Evolutionary conservation across 495 filamentous ascomycete species (phyloP).

Genomic region (Lichina pygmaea): DNA sequence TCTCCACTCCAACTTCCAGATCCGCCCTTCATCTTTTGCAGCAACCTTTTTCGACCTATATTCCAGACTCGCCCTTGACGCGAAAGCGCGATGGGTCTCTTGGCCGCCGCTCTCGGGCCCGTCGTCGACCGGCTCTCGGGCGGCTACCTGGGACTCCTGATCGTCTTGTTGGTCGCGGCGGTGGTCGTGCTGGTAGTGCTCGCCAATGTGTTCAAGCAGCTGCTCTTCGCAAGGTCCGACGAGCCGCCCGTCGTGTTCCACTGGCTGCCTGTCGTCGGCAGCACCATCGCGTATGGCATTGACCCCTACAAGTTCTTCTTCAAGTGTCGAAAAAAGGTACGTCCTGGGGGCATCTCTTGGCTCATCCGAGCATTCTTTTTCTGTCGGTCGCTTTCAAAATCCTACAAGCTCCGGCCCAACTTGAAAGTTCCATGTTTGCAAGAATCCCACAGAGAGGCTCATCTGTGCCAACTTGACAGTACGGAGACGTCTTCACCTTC

Average conservation of each 20-base stretch:
- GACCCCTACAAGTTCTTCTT: slow-evolving; percentile 37
- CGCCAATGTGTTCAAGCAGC: slow-evolving; percentile 14
- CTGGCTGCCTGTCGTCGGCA: slow-evolving; percentile 34
- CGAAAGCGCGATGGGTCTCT: slow-evolving; percentile 11
- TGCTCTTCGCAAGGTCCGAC: slow-evolving; percentile 17
- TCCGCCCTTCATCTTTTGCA: background rate
- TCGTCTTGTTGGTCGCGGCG: slow-evolving; percentile 4
- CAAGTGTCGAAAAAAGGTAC: slow-evolving; percentile 23
- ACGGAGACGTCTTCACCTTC: slow-evolving; percentile 40
- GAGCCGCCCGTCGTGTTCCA: slow-evolving; percentile 39
- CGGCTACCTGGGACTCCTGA: slow-evolving; percentile 5
- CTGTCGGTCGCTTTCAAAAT: too few species aligned
- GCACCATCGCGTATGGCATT: slow-evolving; percentile 35
- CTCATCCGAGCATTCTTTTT: background rate
- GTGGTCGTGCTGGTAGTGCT: slow-evolving; percentile 9
- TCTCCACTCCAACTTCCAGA: too few species aligned
- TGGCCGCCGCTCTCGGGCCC: slow-evolving; percentile 8
- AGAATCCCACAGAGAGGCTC: too few species aligned
- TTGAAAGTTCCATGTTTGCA: too few species aligned
- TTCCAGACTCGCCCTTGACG: background rate
- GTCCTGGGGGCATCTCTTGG: background rate
- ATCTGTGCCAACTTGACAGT: slow-evolving; percentile 10
- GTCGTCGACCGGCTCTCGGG: slow-evolving; percentile 5
- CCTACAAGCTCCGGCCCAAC: too few species aligned
- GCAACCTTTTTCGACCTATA: background rate